Evolutionary conservation across 768 basidiomycete species (phyloP).

Genomic region (Lactarius sanguifluus): DNA sequence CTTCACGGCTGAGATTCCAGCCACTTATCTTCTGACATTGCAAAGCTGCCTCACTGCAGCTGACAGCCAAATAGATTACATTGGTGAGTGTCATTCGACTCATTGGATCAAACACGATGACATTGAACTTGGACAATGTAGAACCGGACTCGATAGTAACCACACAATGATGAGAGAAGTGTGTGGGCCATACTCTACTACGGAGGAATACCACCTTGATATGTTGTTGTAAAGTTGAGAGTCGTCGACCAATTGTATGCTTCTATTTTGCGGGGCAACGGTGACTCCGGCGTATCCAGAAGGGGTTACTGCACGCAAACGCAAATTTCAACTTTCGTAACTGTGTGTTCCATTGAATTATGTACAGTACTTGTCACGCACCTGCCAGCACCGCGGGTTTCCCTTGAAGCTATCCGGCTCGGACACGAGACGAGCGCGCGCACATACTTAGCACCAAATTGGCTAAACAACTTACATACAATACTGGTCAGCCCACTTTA

Average conservation of each 20-base stretch:
- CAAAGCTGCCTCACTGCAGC: constrained; percentile 34
- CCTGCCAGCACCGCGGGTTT: not conserved
- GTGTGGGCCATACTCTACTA: not conserved
- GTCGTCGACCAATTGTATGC: not conserved
- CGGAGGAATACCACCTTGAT: not conserved
- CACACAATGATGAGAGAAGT: constrained; percentile 34
- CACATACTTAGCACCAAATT: not conserved
- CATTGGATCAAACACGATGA: not conserved
- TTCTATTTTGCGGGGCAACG: not conserved
- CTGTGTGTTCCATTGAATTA: not conserved
- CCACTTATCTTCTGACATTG: constrained; percentile 37
- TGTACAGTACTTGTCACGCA: not conserved
- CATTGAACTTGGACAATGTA: constrained; percentile 28
- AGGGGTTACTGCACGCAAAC: not conserved
- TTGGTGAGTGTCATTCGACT: constrained; percentile 39
- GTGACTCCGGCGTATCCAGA: not conserved
- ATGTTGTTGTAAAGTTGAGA: not conserved
- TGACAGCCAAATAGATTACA: constrained; percentile 44
- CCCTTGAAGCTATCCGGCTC: not conserved
- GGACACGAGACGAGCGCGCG: constrained; percentile 13
- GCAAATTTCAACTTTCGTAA: not conserved
- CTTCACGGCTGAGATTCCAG: constrained; percentile 45
- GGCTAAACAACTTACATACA: constrained; percentile 7
- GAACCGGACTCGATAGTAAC: constrained; percentile 47
- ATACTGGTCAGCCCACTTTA: not conserved